Base-by-base conservation (phyloP, 768 basidiomycete genomes). In the Auricularia cornea region DNA sequence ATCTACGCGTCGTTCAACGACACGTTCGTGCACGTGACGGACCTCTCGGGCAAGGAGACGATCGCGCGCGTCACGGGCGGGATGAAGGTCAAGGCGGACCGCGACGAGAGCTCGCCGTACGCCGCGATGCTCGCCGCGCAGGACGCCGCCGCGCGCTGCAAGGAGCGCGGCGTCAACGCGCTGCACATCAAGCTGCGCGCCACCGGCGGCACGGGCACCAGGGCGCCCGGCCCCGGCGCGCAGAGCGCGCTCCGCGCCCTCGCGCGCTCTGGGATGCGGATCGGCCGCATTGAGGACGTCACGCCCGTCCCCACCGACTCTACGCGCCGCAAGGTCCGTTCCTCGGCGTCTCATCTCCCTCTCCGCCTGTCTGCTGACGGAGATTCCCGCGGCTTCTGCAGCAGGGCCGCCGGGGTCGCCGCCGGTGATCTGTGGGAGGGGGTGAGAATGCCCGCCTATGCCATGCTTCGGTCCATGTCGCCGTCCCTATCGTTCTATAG, bases 1-100 rank as follows among this genome's bases (percentile, higher is more conserved):
- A 98, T 98, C 80, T 98, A 90, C 71, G 96, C 97, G 44, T 96
- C 94, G 63, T 99, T 99, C 87, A 99, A 99, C 79, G 97, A 99
- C 74, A 99, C 97, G 64, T 98, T 98, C 77, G 97, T 99, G 69
- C 97, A 99, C 75, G 83, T 99, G 72, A 99, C 97, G 76, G 97
- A 98, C 90, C 80, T 98, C 64, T 94, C 94, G 28, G 97, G 97
- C 71, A 95, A 92, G 82, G 97, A 98, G 83, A 99, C 97, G 75
- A 94, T 99, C 80, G 91, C 93, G 70, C 93, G 97, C 73, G 94
- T 98, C 67, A 98, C 97, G 69, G 92, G 93, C 76, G 97, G 97
- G 65, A 98, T 98, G 97, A 98, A 98, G 83, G 97, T 99, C 80
- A 99, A 98, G 83, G 97, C 96, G 14, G 97, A 99, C 79, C 90